phyloP scores from a whole-genome alignment of 495 filamentous ascomycete genomes.

The Staphylotrichum longicolle region DNA sequence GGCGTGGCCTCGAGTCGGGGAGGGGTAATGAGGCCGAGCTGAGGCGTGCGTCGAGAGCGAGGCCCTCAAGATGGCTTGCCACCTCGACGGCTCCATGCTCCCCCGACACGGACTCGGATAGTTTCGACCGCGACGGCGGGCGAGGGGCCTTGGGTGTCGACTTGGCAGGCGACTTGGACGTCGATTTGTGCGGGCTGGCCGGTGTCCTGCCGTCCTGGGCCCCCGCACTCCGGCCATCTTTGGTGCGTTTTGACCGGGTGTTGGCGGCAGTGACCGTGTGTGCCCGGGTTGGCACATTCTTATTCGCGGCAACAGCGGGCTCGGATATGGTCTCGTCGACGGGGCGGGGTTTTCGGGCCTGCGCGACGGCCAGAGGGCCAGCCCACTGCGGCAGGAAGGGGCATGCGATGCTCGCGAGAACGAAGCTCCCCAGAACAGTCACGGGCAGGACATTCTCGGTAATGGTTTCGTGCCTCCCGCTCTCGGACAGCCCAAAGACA shows the following conservation, averaged over 20 bases:
- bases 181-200: slow-evolving; percentile 25
- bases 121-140: slow-evolving; percentile 13
- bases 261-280: slow-evolving; percentile 57
- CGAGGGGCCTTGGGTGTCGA: neutral
- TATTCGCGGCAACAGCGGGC: slow-evolving; percentile 39
- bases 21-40: slow-evolving; percentile 65
- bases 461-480: slow-evolving; percentile 61
- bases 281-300: slow-evolving; percentile 55
- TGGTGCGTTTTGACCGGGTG: slow-evolving; percentile 48
- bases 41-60: slow-evolving; percentile 49
- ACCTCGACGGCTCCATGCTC: slow-evolving; percentile 23
- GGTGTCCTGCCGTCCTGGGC: slow-evolving; percentile 38
- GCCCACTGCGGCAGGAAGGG: slow-evolving; percentile 57
- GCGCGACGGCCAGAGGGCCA: slow-evolving; percentile 69
- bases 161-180: slow-evolving; percentile 26
- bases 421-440: slow-evolving; percentile 67
- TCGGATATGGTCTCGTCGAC: slow-evolving; percentile 56
- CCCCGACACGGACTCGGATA: slow-evolving; percentile 24
- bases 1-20: slow-evolving; percentile 54
- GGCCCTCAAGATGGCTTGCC: slow-evolving; percentile 40
- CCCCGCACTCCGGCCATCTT: slow-evolving; percentile 42
- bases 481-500: slow-evolving; percentile 66
- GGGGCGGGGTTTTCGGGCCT: slow-evolving; percentile 65
- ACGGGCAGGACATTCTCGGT: slow-evolving; percentile 72
- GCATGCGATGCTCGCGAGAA: slow-evolving; percentile 60